Conservation (phyloP, 2,329 filamentous ascomycete species). For the Ceratocystis ficicola region DNA sequence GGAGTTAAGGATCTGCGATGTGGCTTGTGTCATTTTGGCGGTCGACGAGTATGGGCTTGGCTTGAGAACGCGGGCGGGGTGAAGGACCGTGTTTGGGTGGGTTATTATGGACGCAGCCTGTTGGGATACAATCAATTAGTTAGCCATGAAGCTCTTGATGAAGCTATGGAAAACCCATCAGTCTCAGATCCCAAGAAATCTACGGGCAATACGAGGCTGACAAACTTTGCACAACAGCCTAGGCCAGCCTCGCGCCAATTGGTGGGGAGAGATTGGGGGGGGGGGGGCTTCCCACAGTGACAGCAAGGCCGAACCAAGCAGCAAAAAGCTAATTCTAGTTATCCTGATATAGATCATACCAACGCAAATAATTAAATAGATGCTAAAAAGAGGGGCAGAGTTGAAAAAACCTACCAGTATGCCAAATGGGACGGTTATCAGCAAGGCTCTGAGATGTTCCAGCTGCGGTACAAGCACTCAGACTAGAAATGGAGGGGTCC, state of each 20-base stretch:
- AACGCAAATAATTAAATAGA: neutral
- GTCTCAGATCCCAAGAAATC: neutral
- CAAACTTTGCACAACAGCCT: neutral
- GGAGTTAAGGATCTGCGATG: constrained; percentile 42
- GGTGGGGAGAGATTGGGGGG: neutral
- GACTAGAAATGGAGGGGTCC: constrained; percentile 4
- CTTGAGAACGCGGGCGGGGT: neutral
- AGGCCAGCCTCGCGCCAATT: neutral
- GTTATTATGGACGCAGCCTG: constrained; percentile 6
- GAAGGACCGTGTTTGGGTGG: neutral
- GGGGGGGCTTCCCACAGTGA: neutral
- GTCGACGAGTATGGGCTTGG: neutral
- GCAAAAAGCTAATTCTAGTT: neutral
- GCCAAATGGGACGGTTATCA: neutral
- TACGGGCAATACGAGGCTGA: neutral
- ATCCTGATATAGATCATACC: neutral
- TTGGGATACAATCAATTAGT: neutral
- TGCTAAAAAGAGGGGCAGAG: neutral
- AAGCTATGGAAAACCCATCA: neutral
- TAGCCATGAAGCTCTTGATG: neutral
- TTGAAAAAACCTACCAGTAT: neutral
- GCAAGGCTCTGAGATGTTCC: neutral
- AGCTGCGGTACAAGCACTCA: neutral
- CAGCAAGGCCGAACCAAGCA: neutral
- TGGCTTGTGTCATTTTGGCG: constrained; percentile 52